Conservation (phyloP, 805 yeast species). For the Danielia reshetovae region DNA sequence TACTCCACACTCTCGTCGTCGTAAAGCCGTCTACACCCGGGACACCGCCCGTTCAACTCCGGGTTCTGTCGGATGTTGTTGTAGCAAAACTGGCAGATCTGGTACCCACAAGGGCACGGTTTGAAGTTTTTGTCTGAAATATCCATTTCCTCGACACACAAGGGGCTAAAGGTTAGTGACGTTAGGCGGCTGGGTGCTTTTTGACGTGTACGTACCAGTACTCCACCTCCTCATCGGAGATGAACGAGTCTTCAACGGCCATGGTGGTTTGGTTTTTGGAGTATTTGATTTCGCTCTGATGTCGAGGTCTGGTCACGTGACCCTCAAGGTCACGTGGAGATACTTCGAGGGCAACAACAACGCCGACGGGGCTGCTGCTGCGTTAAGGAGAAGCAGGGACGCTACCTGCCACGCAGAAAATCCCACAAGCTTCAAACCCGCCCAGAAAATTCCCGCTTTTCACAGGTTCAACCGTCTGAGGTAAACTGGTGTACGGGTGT, state of each 20-base stretch:
- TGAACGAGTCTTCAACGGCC: conserved; percentile 32
- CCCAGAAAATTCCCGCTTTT: too few species aligned
- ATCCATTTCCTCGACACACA: conserved; percentile 98
- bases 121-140: conserved; percentile 92
- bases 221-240: conserved; percentile 80
- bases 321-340: not conserved
- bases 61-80: conserved; percentile 95
- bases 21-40: conserved; percentile 92
- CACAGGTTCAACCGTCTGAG: too few species aligned
- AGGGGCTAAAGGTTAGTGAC: conserved; percentile 53
- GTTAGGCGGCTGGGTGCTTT: not conserved
- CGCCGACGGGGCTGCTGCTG: too few species aligned
- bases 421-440: too few species aligned
- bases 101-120: conserved; percentile 99
- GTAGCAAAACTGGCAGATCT: conserved; percentile 96
- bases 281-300: not conserved
- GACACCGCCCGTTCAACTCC: conserved; percentile 92
- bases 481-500: too few species aligned
- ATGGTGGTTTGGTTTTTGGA: conserved; percentile 5
- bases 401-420: not conserved
- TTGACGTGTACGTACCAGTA: conserved; percentile 44
- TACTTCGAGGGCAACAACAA: too few species aligned
- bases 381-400: conserved; percentile 1
- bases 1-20: conserved; percentile 93
- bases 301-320: not conserved